Percentiles rank a stretch among this genome's conserved stretches.
Evolutionary conservation across 116 monocot genomes (phyloP).

Genomic region (Trichopus zeylanicus): DNA sequence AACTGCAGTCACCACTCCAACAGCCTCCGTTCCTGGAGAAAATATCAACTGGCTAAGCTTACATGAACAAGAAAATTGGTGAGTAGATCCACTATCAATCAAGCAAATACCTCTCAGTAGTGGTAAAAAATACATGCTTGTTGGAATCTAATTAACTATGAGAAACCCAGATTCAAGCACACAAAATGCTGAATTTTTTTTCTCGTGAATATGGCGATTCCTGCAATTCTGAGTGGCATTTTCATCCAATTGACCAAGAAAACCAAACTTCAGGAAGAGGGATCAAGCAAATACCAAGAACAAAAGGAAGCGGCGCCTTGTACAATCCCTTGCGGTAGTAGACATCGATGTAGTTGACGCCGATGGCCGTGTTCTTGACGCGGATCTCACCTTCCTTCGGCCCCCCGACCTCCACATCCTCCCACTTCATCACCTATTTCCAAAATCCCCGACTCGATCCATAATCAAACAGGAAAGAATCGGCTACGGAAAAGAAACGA

Average conservation of each 20-base stretch:
- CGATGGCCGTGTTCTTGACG: constrained; percentile 89
- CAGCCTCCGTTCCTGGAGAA: constrained; percentile 74
- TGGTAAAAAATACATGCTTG: no score
- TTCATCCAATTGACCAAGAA: no score
- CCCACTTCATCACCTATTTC: constrained; percentile 85
- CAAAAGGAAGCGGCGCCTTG: constrained; percentile 47
- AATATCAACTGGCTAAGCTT: no score
- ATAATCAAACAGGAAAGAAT: neutral
- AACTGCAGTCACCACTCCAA: constrained; percentile 80
- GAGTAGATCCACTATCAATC: no score
- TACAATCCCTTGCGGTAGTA: constrained; percentile 77
- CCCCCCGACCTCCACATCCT: constrained; percentile 85
- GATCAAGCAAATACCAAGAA: constrained; percentile 39
- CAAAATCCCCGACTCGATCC: neutral
- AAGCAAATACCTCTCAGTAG: no score
- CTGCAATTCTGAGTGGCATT: no score
- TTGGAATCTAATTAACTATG: no score
- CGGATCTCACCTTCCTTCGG: constrained; percentile 86
- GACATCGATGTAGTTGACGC: constrained; percentile 91
- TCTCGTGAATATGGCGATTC: no score
- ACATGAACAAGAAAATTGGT: neutral
- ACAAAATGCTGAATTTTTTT: no score
- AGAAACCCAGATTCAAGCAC: no score
- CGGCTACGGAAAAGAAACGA: neutral
- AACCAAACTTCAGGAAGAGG: neutral